Evolutionary conservation across 192 early-diverging fungal genomes (phyloP), one percentile per base, ranked within the genome.

Genomic region (Piromyces sp.): DNA sequence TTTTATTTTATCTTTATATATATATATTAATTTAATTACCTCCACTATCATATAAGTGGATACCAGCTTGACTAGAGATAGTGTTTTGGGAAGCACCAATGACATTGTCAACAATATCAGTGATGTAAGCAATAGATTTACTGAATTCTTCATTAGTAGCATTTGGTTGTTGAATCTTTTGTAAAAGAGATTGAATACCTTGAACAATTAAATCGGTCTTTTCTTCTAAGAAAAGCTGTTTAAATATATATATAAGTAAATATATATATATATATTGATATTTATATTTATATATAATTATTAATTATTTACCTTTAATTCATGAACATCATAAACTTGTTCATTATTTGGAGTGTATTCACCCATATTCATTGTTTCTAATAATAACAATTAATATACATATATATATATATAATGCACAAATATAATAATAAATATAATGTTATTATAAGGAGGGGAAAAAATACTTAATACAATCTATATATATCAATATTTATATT

Each of bases 181-280:
- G 83, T 30, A 95, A 84, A 2, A 95, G 86, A 6, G 87, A 86
- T 84, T 95, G 95, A 83, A 95, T 95, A 13, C 92, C 88, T 81
- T 93, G 91, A 13, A 95, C 93, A 81, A 95, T 93, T 30, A 84
- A 85, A 81, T 92, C 94, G 0, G 93, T 95, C 84, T 95, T 91
- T 29, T 86, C 82, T 81, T 93, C 91, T 14, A 94, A 83, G 80
- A 89, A 94, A 29, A 84, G 83, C 92, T n/a, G n/a, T n/a, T n/a
- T n/a, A n/a, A n/a, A n/a, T n/a, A n/a, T n/a, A 79, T 79, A 79
- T 4, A 30, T 79, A 79, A 30, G 12, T 30, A 79, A 29, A 29
- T 7, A 7, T 30, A 79, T 79, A 29, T 7, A 30, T 36, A 11
- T 2, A n/a, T 29, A 5, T 12, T 30, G 29, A 28, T 79, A 83